Evolutionary conservation across 2,329 filamentous ascomycete species (phyloP).

Genomic region (Neoarthrinium moseri): DNA sequence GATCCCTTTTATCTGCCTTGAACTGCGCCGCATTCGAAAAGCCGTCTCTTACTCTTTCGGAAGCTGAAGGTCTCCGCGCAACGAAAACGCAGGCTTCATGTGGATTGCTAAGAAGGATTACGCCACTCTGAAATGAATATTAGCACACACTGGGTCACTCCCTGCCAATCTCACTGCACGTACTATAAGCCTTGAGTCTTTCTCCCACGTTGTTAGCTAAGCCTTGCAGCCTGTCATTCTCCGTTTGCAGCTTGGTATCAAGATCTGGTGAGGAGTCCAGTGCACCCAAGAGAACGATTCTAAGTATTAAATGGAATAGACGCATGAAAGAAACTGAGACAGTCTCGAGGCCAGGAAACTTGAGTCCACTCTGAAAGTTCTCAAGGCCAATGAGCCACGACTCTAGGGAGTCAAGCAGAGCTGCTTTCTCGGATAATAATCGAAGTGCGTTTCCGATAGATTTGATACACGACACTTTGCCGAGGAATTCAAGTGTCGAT

Average conservation of each 20-base stretch:
- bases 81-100: no score
- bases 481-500: slow-evolving; percentile 31
- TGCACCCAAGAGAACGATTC: slow-evolving; percentile 31
- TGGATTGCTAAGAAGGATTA: neutral
- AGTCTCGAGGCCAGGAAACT: slow-evolving; percentile 22
- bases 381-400: slow-evolving; percentile 32
- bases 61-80: no score
- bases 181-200: slow-evolving; percentile 30
- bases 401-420: slow-evolving; percentile 28
- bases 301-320: slow-evolving; percentile 32
- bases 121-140: neutral
- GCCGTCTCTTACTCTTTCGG: neutral
- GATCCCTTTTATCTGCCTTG: neutral
- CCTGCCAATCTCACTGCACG: neutral
- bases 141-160: neutral
- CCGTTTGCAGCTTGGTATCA: slow-evolving; percentile 23
- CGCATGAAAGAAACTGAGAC: slow-evolving; percentile 33
- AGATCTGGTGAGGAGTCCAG: slow-evolving; percentile 27
- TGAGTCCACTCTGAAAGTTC: slow-evolving; percentile 15
- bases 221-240: slow-evolving; percentile 29
- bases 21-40: neutral
- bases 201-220: slow-evolving; percentile 27
- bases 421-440: slow-evolving; percentile 28
- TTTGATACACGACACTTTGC: slow-evolving; percentile 23
- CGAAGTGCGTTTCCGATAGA: slow-evolving; percentile 19